A percentile compares a stretch with the other conserved stretches of the same genome.
These are phyloP conservation scores for Xylaria flabelliformis DNA, from an alignment of 495 filamentous ascomycete genomes.

Conservation along the genomic window DNA sequence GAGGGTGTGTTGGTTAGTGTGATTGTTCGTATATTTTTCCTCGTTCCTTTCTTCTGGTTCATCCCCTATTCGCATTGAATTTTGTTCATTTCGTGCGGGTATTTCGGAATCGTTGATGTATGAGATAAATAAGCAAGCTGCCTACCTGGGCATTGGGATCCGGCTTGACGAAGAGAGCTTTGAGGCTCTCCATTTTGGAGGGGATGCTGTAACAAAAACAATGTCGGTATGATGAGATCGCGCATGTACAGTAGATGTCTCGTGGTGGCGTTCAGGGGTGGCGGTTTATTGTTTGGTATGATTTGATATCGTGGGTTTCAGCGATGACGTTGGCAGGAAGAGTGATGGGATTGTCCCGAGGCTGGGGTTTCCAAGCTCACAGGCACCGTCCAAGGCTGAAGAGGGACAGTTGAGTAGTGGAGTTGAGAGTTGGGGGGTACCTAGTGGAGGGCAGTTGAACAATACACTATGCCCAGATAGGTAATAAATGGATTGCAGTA, in stretches of 20 bases:
- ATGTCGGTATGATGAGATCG: neutral
- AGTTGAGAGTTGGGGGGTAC: neutral
- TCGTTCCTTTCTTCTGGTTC: neutral
- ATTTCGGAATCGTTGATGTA: neutral
- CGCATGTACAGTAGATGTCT: neutral
- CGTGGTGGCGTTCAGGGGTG: constrained; percentile 27
- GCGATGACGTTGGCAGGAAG: constrained; percentile 27
- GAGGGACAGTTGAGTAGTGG: neutral
- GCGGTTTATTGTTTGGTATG: constrained; percentile 24
- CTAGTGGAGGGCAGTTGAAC: neutral
- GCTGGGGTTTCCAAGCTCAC: constrained; percentile 1
- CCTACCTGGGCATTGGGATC: constrained; percentile 90
- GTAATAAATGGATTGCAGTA: neutral
- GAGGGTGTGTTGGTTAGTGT: constrained; percentile 10
- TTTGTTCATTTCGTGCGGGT: neutral
- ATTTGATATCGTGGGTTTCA: constrained; percentile 15
- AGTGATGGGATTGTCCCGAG: constrained; percentile 17
- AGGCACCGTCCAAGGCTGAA: constrained; percentile 8
- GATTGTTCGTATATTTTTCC: constrained; percentile 5
- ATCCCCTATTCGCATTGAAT: neutral
- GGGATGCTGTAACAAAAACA: neutral
- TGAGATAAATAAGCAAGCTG: constrained; percentile 8
- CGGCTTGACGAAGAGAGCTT: constrained; percentile 86
- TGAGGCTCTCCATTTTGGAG: constrained; percentile 80
- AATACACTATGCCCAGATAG: neutral